Conservation (phyloP, 331 rosid species). For the Rhamnella rubrinervis region DNA sequence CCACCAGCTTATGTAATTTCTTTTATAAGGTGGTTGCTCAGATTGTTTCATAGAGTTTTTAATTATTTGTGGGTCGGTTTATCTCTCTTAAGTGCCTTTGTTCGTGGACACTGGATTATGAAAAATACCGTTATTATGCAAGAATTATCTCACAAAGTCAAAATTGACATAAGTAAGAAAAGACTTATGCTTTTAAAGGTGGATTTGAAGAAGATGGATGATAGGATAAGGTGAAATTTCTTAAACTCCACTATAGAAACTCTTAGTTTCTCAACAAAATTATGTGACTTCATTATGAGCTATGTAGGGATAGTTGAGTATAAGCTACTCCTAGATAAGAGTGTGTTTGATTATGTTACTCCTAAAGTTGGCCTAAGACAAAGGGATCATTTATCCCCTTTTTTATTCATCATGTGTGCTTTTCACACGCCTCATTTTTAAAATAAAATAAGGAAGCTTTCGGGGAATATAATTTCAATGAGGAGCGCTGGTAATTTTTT, state of each 20-base stretch:
- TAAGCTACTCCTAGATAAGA: background rate
- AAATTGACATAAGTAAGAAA: background rate
- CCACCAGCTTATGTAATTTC: background rate
- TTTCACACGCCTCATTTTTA: background rate
- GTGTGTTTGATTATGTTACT: background rate
- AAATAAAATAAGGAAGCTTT: background rate
- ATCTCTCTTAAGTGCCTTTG: too few relatives aligned
- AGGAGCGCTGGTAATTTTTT: background rate
- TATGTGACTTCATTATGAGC: background rate
- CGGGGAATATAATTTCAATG: background rate
- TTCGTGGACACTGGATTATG: too few relatives aligned
- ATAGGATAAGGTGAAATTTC: too few relatives aligned
- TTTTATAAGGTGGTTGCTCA: background rate
- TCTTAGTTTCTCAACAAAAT: background rate
- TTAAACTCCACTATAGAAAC: background rate
- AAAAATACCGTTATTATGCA: too few relatives aligned
- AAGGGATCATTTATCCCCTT: background rate
- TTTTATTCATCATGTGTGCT: background rate
- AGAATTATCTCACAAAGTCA: too few relatives aligned
- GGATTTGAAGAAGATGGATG: too few relatives aligned
- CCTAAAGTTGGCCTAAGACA: background rate
- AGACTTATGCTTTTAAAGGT: too few relatives aligned
- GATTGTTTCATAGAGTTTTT: background rate
- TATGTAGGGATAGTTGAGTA: background rate
- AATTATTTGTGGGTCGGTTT: too few relatives aligned